phyloP scores from a whole-genome alignment of 2,329 filamentous ascomycete genomes.

The Pseudocercospora cruenta region DNA sequence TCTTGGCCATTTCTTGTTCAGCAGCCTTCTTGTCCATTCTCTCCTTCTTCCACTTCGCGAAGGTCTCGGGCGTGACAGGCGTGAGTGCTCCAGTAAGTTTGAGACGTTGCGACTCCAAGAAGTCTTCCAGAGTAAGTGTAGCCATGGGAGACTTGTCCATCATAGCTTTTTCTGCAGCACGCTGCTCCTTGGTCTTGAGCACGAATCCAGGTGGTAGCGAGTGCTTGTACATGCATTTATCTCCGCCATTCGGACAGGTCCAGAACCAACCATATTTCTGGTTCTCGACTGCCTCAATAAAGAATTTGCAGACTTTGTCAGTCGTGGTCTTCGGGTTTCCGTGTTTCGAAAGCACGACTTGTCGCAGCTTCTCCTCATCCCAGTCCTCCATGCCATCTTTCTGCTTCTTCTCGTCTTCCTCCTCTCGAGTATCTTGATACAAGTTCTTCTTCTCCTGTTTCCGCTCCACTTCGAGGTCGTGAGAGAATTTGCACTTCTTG shows the following conservation, averaged over 20 bases:
- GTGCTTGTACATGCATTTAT: slow-evolving; percentile 99
- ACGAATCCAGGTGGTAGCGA: slow-evolving; percentile 93
- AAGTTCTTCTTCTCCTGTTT: slow-evolving; percentile 91
- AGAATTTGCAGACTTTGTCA: slow-evolving; percentile 99
- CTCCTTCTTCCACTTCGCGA: slow-evolving; percentile 97
- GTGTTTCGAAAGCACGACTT: slow-evolving; percentile 92
- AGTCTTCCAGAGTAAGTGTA: slow-evolving; percentile 94
- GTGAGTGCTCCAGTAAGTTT: slow-evolving; percentile 91
- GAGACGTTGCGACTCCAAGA: slow-evolving; percentile 92
- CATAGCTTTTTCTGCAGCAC: slow-evolving; percentile 90
- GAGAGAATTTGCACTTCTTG: slow-evolving; percentile 96
- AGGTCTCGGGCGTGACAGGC: slow-evolving; percentile 88
- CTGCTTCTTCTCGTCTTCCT: slow-evolving; percentile 74
- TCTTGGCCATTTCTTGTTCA: slow-evolving; percentile 84
- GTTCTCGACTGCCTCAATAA: slow-evolving; percentile 96
- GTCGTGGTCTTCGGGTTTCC: slow-evolving; percentile 94
- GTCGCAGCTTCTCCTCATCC: slow-evolving; percentile 94
- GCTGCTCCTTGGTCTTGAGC: slow-evolving; percentile 96
- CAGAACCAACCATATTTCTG: slow-evolving; percentile 99
- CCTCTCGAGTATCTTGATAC: slow-evolving; percentile 80
- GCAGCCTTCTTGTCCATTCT: slow-evolving; percentile 93
- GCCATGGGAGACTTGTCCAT: slow-evolving; percentile 94
- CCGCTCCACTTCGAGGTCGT: slow-evolving; percentile 85
- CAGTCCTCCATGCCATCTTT: slow-evolving; percentile 92
- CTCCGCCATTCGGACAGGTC: slow-evolving; percentile 92